phyloP scores from a whole-genome alignment of 176 grass and related monocot species.

The Cenchrus americanus region DNA sequence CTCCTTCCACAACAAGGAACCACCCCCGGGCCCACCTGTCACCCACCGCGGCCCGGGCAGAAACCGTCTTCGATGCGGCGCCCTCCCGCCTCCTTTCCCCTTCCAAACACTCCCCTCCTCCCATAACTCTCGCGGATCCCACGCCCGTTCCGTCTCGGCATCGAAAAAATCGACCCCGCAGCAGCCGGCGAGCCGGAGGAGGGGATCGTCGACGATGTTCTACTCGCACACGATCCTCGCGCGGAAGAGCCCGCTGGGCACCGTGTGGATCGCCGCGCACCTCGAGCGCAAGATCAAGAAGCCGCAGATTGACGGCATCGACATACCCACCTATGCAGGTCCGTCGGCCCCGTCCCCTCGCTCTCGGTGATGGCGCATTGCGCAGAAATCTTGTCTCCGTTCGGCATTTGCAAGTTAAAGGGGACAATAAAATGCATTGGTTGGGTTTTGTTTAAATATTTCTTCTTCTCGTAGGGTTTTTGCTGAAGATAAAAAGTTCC shows the following conservation, averaged over 20 bases:
- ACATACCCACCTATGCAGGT: conserved; percentile 79
- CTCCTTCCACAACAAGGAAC: background rate
- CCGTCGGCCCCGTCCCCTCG: background rate
- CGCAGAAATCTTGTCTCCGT: background rate
- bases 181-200: background rate
- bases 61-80: background rate
- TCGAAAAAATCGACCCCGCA: background rate
- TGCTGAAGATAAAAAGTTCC: background rate
- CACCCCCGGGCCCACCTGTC: background rate
- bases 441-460: background rate
- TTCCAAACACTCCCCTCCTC: background rate
- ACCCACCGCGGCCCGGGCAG: background rate
- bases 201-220: conserved; percentile 56
- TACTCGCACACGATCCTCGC: conserved; percentile 91
- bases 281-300: conserved; percentile 92
- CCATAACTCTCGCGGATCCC: background rate
- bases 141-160: background rate
- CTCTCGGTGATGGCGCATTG: background rate
- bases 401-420: background rate
- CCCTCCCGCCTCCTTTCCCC: background rate
- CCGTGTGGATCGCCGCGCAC: conserved; percentile 96
- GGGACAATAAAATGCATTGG: background rate
- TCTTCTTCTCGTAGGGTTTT: background rate
- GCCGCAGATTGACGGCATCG: conserved; percentile 76
- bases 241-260: conserved; percentile 80